Conservation (phyloP, 768 basidiomycete genomes). For the Dioszegia crocea region DNA sequence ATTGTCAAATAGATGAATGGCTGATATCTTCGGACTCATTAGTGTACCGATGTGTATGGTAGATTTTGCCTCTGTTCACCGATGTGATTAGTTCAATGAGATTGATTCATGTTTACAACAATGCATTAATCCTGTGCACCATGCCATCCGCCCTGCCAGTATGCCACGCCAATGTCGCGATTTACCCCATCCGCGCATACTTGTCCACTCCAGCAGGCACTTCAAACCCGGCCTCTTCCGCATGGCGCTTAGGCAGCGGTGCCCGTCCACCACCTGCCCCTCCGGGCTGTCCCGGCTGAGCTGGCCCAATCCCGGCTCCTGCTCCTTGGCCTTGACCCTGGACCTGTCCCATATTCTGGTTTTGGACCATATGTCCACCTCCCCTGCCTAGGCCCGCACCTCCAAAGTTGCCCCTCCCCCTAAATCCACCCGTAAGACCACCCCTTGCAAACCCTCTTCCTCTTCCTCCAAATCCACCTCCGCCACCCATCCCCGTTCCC, state of each 20-base stretch:
- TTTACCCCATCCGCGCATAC: constrained; percentile 7
- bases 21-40: too few relatives aligned
- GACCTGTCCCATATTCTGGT: neutral
- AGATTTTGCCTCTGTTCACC: too few relatives aligned
- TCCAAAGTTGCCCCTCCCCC: constrained; percentile 3
- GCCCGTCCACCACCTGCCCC: constrained; percentile 2
- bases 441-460: constrained; percentile 8
- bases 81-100: too few relatives aligned
- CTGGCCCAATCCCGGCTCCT: too few relatives aligned
- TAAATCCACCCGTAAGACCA: constrained; percentile 7
- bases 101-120: too few relatives aligned
- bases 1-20: too few relatives aligned
- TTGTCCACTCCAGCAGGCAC: constrained; percentile 8
- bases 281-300: neutral
- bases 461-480: constrained; percentile 1
- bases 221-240: constrained; percentile 12
- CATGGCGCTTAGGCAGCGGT: constrained; percentile 6
- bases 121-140: too few relatives aligned
- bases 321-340: neutral
- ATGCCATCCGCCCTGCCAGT: too few relatives aligned
- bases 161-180: too few relatives aligned
- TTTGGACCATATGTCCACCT: neutral
- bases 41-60: too few relatives aligned
- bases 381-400: neutral
- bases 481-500: neutral